Base-by-base conservation (phyloP, 2,329 filamentous ascomycete species). In the Verticillium longisporum region DNA sequence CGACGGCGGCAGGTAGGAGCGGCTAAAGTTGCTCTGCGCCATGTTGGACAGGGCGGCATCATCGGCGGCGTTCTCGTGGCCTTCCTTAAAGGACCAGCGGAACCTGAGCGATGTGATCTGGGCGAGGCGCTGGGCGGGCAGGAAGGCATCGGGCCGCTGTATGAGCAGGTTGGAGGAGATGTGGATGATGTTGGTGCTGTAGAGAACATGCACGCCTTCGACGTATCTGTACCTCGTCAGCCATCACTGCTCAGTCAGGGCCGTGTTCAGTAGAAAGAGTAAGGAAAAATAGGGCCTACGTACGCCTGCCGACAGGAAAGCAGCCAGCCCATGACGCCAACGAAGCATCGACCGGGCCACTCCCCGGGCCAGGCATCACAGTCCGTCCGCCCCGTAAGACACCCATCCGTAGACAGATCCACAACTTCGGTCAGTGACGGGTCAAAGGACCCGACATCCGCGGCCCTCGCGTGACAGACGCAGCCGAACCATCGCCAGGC, bases 301-400 rank as follows among this genome's bases (percentile, higher is more conserved):
- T 58, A 68, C 67, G 71, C 70, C 37, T 68, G 66, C 54, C 66
- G 68, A 50, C 71, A 71, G 6, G 65, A 59, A 18, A 71, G 55
- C 18, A 73, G 58, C 70, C 70, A 72, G 15, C 69, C 70, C 65
- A 71, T 68, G 31, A 67, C 65, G 4, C 70, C 71, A n/a, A 72
- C 61, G 38, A 65, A 64, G 61, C 65, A 67, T 10, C 65, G 64
- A 3, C 15, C 53, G 5, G 65, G 62, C 62, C 61, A 67, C 34
- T 63, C 36, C 1, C 68, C 66, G 11, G 37, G 56, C 67, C 67
- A 70, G 7, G 14, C 18, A 15, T 31, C 37, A 13, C 56, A 58
- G 7, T 58, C 56, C 4, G 56, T 58, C 37, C 41, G 41, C 2
- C 56, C 56, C 2, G 41, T 26, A 2, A 58, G 26, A 32, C 56